Conservation (phyloP, 495 filamentous ascomycete genomes). For the Paragyromitra xinjiangensis region DNA sequence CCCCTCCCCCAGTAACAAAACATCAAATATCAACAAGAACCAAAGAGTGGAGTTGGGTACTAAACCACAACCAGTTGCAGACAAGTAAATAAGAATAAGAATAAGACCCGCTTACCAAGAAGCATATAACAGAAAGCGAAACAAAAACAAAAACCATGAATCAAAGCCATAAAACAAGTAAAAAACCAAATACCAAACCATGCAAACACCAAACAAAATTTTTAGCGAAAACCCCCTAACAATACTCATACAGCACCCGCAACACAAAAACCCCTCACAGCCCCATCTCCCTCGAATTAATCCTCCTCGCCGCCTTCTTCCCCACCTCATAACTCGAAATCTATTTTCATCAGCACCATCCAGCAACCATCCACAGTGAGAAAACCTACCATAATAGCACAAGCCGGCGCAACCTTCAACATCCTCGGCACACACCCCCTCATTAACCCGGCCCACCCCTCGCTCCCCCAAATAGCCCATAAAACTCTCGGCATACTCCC, state of each 20-base stretch:
- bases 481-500: conserved; percentile 77
- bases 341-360: conserved; percentile 30
- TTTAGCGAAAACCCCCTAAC: background rate
- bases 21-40: background rate
- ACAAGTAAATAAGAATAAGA: no score
- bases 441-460: conserved; percentile 83
- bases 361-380: background rate
- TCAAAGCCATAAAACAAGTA: no score
- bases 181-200: no score
- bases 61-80: background rate
- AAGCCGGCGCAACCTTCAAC: conserved; percentile 93
- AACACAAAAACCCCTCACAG: conserved; percentile 1
- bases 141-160: no score
- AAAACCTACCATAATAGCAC: conserved; percentile 82
- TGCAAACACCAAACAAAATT: background rate
- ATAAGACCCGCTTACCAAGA: no score
- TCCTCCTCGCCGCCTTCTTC: conserved; percentile 81
- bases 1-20: background rate
- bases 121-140: no score
- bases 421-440: conserved; percentile 89
- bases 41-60: conserved; percentile 6
- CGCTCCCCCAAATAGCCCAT: conserved; percentile 84
- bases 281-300: conserved; percentile 65
- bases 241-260: background rate
- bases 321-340: conserved; percentile 97